A percentile compares a stretch with the other conserved stretches of the same genome.
These are phyloP conservation scores for Aspergillus asperescens DNA, from an alignment of 495 filamentous ascomycete species.

Conservation along the genomic window DNA sequence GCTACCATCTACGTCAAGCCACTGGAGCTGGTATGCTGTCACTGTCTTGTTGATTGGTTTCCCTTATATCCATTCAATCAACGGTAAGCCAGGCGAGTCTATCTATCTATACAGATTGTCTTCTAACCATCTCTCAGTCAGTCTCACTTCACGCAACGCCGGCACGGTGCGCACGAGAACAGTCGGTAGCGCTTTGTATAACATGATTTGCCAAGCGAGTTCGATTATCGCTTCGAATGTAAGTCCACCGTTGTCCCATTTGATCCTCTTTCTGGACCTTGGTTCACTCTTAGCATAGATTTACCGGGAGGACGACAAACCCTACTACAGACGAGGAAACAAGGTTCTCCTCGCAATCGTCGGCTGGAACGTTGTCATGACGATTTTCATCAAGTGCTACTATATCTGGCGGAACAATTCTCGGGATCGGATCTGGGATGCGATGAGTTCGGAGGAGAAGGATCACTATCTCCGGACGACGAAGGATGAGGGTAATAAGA, in stretches of 20 bases:
- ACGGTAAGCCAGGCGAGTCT: slow-evolving; percentile 39
- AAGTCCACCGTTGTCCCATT: neutral
- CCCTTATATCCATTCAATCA: slow-evolving; percentile 17
- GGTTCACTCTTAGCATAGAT: slow-evolving; percentile 27
- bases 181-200: slow-evolving; percentile 51
- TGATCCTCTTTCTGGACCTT: too few species aligned
- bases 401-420: slow-evolving; percentile 31
- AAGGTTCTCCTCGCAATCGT: slow-evolving; percentile 42
- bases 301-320: slow-evolving; percentile 54
- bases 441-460: slow-evolving; percentile 17
- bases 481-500: slow-evolving; percentile 34
- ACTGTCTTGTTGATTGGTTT: slow-evolving; percentile 20
- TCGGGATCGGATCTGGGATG: neutral
- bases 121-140: slow-evolving; percentile 24
- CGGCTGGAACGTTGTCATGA: slow-evolving; percentile 34
- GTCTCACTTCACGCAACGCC: slow-evolving; percentile 24
- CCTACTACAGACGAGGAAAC: slow-evolving; percentile 50
- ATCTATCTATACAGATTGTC: slow-evolving; percentile 44
- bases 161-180: slow-evolving; percentile 49
- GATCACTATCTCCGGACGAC: slow-evolving; percentile 28
- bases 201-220: slow-evolving; percentile 41
- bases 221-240: slow-evolving; percentile 47
- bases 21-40: slow-evolving; percentile 53
- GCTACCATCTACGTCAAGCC: slow-evolving; percentile 33
- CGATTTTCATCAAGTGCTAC: slow-evolving; percentile 33